phyloP scores from a whole-genome alignment of 2,329 filamentous ascomycete genomes.

The Raffaelea ambrosiae region DNA sequence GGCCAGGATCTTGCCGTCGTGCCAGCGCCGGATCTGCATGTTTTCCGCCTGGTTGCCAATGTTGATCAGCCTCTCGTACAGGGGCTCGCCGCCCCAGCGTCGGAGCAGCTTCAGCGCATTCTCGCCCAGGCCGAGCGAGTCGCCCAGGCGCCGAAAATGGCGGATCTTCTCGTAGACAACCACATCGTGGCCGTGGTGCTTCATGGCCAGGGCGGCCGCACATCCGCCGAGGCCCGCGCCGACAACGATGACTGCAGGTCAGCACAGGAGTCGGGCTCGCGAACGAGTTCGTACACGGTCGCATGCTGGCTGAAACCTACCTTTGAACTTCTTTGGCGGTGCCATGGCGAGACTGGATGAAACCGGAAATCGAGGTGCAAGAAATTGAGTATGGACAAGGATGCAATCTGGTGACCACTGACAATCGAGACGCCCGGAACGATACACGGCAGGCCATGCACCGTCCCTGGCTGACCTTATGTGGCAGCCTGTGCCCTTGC shows the following conservation, averaged over 20 bases:
- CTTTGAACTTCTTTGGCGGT: background rate
- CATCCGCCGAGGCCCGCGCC: constrained; percentile 41
- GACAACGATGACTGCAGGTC: constrained; percentile 33
- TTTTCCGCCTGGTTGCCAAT: constrained; percentile 37
- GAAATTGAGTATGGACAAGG: no score
- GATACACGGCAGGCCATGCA: no score
- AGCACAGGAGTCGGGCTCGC: no score
- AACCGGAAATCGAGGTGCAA: no score
- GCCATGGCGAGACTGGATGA: no score
- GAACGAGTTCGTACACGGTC: background rate
- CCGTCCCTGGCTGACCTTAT: no score
- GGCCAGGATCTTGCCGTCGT: constrained; percentile 36
- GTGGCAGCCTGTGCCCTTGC: no score
- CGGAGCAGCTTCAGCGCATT: constrained; percentile 36
- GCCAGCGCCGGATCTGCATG: constrained; percentile 39
- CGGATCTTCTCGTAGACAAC: constrained; percentile 34
- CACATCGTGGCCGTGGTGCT: constrained; percentile 35
- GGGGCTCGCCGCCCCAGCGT: constrained; percentile 30
- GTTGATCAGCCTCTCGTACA: constrained; percentile 27
- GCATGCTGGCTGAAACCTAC: background rate
- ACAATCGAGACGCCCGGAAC: no score
- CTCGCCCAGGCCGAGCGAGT: constrained; percentile 36
- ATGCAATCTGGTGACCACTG: no score
- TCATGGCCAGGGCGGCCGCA: constrained; percentile 36
- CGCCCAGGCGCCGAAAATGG: constrained; percentile 32